Evolutionary conservation across 2,329 filamentous ascomycete genomes (phyloP).

Genomic region (Aspergillus oerlinghausenensis): DNA sequence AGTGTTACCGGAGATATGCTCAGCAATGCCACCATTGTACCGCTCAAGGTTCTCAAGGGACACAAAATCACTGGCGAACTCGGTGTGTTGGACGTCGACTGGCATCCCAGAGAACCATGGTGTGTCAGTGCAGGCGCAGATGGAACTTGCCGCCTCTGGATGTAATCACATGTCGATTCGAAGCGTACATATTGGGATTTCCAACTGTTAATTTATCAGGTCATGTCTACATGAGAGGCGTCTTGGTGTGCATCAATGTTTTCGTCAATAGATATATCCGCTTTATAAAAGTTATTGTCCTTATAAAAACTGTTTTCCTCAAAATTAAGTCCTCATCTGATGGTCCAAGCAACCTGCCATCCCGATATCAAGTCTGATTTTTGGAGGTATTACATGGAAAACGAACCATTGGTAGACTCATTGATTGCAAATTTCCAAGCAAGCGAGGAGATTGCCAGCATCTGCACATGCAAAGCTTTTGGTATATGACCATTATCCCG

Average conservation of each 20-base stretch:
- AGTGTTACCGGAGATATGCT: conserved; percentile 92
- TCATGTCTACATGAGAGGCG: conserved; percentile 18
- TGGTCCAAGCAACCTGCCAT: not conserved
- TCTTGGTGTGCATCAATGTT: conserved; percentile 24
- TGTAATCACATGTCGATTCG: conserved; percentile 39
- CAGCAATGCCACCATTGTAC: conserved; percentile 94
- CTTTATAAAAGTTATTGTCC: conserved; percentile 26
- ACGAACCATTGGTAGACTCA: not conserved
- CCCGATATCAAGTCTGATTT: not conserved
- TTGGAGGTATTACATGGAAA: not conserved
- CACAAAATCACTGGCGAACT: conserved; percentile 82
- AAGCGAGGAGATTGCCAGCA: not conserved
- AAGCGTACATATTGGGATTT: conserved; percentile 20
- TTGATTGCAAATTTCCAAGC: not conserved
- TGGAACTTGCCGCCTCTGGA: conserved; percentile 88
- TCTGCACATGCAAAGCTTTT: not conserved
- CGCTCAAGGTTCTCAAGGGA: conserved; percentile 86
- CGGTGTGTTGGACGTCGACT: conserved; percentile 89
- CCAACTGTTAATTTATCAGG: conserved; percentile 14
- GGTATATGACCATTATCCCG: not conserved
- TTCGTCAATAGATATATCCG: conserved; percentile 22
- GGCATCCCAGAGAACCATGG: conserved; percentile 95
- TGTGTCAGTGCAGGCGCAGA: conserved; percentile 90
- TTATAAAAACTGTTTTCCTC: not conserved
- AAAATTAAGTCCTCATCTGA: not conserved